A percentile compares a stretch with the other conserved stretches of the same genome.
phyloP scores from a whole-genome alignment of 2,329 filamentous ascomycete species.

The Verticillium dahliae region DNA sequence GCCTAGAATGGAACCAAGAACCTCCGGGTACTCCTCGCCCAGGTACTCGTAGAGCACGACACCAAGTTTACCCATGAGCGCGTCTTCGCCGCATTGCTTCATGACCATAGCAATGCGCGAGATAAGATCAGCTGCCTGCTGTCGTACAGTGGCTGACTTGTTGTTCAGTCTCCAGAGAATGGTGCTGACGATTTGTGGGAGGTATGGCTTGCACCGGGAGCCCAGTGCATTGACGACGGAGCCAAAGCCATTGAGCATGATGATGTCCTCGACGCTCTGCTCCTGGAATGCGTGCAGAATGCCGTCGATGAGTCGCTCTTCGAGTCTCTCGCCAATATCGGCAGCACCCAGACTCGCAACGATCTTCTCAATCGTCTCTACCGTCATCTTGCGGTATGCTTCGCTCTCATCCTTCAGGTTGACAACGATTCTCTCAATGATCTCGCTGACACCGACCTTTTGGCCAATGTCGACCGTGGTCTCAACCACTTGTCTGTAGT shows the following conservation, averaged over 20 bases:
- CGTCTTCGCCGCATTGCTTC: constrained; percentile 97
- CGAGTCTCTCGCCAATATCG: constrained; percentile 85
- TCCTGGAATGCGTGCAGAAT: constrained; percentile 97
- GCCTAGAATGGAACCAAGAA: constrained; percentile 91
- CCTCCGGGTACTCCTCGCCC: constrained; percentile 96
- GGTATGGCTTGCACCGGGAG: constrained; percentile 88
- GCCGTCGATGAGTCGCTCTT: constrained; percentile 91
- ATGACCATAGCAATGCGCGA: constrained; percentile 97
- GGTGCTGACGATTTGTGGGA: constrained; percentile 93
- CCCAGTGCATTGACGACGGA: constrained; percentile 95
- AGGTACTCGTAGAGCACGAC: constrained; percentile 96
- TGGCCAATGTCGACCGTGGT: constrained; percentile 95
- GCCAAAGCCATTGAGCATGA: constrained; percentile 96
- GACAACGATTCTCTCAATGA: constrained; percentile 84
- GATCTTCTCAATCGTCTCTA: constrained; percentile 96
- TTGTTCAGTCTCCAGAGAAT: constrained; percentile 97
- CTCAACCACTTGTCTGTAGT: constrained; percentile 96
- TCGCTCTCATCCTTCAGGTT: constrained; percentile 98
- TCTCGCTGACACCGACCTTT: constrained; percentile 96
- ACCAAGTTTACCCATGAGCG: constrained; percentile 89
- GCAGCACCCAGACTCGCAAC: constrained; percentile 89
- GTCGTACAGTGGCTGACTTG: constrained; percentile 92
- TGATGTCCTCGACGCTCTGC: constrained; percentile 90
- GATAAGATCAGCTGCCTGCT: constrained; percentile 94
- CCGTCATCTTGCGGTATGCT: constrained; percentile 97